Evolutionary conservation across 495 filamentous ascomycete genomes (phyloP).

Genomic region (Penicillium odoratum): DNA sequence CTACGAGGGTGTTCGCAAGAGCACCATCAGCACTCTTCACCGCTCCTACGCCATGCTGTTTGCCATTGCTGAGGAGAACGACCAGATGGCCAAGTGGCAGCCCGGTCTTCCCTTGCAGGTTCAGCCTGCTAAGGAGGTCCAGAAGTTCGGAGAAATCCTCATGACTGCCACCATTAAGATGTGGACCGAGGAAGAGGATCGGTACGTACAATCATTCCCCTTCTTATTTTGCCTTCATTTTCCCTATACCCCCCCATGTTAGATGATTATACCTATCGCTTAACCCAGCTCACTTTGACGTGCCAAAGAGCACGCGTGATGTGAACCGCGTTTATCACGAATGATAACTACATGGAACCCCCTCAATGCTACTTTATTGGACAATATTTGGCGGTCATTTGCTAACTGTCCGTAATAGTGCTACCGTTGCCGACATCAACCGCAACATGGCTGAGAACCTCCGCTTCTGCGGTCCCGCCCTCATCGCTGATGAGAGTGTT

Average conservation of each 20-base stretch:
- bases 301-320: conserved; percentile 75
- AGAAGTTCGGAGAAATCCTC: conserved; percentile 85
- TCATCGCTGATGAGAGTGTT: conserved; percentile 66
- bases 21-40: conserved; percentile 86
- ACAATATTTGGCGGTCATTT: conserved; percentile 12
- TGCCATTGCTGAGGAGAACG: conserved; percentile 78
- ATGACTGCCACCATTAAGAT: conserved; percentile 78
- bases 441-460: conserved; percentile 90
- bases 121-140: conserved; percentile 70
- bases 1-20: conserved; percentile 93
- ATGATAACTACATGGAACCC: conserved; percentile 26
- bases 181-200: conserved; percentile 88
- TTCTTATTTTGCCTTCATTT: conserved; percentile 17
- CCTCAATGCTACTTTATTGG: conserved; percentile 16
- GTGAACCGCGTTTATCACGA: conserved; percentile 74
- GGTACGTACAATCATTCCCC: conserved; percentile 60
- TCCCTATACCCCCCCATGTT: conserved; percentile 16
- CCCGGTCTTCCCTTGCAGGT: conserved; percentile 82
- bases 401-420: conserved; percentile 57
- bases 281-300: conserved; percentile 99
- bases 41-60: conserved; percentile 90
- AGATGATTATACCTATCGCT: conserved; percentile 88
- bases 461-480: conserved; percentile 85
- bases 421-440: conserved; percentile 92
- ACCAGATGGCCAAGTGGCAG: conserved; percentile 79